Evolutionary conservation across 495 filamentous ascomycete species (phyloP).

Genomic region (Neurospora intermedia): DNA sequence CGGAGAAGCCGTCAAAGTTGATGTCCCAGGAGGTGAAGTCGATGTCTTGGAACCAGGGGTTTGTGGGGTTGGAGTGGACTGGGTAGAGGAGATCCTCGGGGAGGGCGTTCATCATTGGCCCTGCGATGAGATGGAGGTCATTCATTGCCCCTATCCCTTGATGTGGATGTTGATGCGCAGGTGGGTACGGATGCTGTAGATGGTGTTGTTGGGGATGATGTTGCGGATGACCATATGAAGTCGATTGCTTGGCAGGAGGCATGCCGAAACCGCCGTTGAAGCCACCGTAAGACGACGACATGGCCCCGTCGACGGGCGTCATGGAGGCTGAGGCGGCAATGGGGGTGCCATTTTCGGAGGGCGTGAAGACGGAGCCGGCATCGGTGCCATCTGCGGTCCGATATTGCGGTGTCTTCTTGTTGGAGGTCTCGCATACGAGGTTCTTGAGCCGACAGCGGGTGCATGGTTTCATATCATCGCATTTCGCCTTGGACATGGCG

Average conservation of each 20-base stretch:
- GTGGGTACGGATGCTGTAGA: not conserved
- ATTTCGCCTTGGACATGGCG: conserved; percentile 15
- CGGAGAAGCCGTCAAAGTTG: conserved; percentile 7
- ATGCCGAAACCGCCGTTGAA: conserved; percentile 1
- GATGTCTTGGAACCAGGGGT: conserved; percentile 11
- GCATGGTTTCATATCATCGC: conserved; percentile 20
- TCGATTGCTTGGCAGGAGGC: not conserved
- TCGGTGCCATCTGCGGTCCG: conserved; percentile 1
- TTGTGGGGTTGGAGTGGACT: conserved; percentile 3
- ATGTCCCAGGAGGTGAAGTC: conserved; percentile 16
- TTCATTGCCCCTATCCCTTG: not conserved
- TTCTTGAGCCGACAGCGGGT: conserved; percentile 11
- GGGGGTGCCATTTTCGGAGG: not conserved
- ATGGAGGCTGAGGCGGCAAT: not conserved
- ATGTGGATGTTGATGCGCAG: not conserved
- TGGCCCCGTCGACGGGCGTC: not conserved
- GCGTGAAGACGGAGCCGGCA: not conserved
- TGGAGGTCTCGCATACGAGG: conserved; percentile 7
- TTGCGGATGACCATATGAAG: not conserved
- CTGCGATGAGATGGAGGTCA: not conserved
- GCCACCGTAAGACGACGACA: not conserved
- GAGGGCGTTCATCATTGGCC: conserved; percentile 2
- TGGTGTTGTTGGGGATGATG: not conserved
- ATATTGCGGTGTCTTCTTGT: conserved; percentile 5
- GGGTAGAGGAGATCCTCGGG: conserved; percentile 4